Conservation (phyloP, 192 early-diverging fungal genomes). For the Oehlia diaphana region DNA sequence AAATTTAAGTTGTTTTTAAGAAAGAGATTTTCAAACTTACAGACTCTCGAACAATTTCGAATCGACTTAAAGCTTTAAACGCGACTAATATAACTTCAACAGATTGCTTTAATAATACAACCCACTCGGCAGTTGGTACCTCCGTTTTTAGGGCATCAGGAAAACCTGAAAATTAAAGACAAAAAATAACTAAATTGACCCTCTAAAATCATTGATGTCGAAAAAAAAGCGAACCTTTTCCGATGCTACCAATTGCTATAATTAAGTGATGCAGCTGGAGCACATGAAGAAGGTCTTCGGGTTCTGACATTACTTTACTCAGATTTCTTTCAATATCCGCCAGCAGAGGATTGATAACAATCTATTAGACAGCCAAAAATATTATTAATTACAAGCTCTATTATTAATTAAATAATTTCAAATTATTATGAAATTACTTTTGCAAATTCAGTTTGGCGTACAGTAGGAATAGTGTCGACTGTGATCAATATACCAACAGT, state of each 20-base stretch:
- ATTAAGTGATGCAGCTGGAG: constrained; percentile 82
- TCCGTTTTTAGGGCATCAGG: constrained; percentile 49
- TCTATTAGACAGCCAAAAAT: constrained; percentile 45
- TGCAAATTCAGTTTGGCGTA: constrained; percentile 68
- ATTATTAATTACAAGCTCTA: background rate
- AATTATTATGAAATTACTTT: constrained; percentile 11
- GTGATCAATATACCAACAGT: constrained; percentile 91
- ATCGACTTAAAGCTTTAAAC: constrained; percentile 60
- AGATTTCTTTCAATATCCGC: constrained; percentile 73
- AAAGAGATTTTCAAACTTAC: constrained; percentile 16
- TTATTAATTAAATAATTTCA: background rate
- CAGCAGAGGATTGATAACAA: constrained; percentile 77
- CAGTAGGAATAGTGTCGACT: constrained; percentile 61
- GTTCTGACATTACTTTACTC: constrained; percentile 60
- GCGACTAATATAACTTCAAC: constrained; percentile 74
- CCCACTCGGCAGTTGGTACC: constrained; percentile 54
- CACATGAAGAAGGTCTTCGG: constrained; percentile 66
- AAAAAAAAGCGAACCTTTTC: constrained; percentile 70
- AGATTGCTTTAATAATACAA: constrained; percentile 75
- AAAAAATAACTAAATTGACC: background rate
- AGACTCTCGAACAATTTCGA: constrained; percentile 68
- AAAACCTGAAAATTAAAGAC: constrained; percentile 44
- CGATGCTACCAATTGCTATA: constrained; percentile 79
- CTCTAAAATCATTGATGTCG: background rate
- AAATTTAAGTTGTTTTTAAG: background rate